A percentile compares a stretch with the other conserved stretches of the same genome.
Conservation (phyloP, 1,139 yeast species). For the Hansenula anomala region DNA sequence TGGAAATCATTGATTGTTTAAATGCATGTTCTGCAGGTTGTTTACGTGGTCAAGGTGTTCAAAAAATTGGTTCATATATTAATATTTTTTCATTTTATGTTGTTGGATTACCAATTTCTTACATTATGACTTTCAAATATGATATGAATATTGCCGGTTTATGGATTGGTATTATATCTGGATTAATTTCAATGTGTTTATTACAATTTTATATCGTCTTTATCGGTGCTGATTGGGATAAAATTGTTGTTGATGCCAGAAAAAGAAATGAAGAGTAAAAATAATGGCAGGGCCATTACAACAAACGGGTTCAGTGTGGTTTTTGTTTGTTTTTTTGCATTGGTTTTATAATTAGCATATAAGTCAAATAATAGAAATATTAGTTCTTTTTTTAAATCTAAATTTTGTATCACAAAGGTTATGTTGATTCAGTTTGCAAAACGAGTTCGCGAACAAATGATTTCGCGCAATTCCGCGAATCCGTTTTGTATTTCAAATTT, state of each 20-base stretch:
- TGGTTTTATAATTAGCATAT: no score
- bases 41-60: conserved; percentile 82
- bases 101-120: conserved; percentile 69
- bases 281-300: no score
- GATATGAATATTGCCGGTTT: conserved; percentile 64
- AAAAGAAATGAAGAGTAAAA: conserved; percentile 41
- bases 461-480: no score
- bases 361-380: no score
- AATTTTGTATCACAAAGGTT: no score
- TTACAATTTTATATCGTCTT: conserved; percentile 46
- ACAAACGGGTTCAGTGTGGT: no score
- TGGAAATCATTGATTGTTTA: conserved; percentile 77
- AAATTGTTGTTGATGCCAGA: conserved; percentile 28
- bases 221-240: conserved; percentile 29
- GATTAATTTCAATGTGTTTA: conserved; percentile 61
- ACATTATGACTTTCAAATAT: conserved; percentile 52
- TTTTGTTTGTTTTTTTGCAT: no score
- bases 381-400: no score
- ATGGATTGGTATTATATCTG: conserved; percentile 82
- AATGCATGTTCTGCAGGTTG: conserved; percentile 83
- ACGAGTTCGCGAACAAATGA: no score
- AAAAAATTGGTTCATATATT: conserved; percentile 75
- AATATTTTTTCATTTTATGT: conserved; percentile 74
- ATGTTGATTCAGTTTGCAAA: no score
- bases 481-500: no score